Evolutionary conservation across 768 basidiomycete genomes (phyloP).

Genomic region (Tylopilus sp.): DNA sequence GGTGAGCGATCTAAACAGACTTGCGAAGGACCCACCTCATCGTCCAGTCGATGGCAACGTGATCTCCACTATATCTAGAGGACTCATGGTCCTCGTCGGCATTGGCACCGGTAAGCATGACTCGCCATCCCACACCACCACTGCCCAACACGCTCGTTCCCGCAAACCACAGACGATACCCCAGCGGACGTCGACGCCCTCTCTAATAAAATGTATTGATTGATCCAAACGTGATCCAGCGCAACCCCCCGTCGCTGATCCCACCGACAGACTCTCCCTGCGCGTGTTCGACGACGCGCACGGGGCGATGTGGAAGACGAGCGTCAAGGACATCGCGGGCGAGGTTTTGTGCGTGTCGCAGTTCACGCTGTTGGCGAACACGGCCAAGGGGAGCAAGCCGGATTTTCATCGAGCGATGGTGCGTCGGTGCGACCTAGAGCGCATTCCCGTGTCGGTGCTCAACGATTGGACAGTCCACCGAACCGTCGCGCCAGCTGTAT

Average conservation of each 20-base stretch:
- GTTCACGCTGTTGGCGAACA: slow-evolving; percentile 86
- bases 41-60: slow-evolving; percentile 69
- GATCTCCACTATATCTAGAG: slow-evolving; percentile 79
- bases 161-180: slow-evolving; percentile 73
- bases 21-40: neutral
- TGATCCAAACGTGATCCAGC: neutral
- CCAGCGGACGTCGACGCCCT: slow-evolving; percentile 65
- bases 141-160: slow-evolving; percentile 2
- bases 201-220: slow-evolving; percentile 81
- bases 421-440: slow-evolving; percentile 21
- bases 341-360: slow-evolving; percentile 95
- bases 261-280: slow-evolving; percentile 55
- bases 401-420: slow-evolving; percentile 97
- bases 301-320: slow-evolving; percentile 80
- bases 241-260: slow-evolving; percentile 3
- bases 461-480: slow-evolving; percentile 49
- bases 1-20: slow-evolving; percentile 41
- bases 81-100: slow-evolving; percentile 88
- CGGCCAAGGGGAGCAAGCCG: slow-evolving; percentile 83
- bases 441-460: neutral
- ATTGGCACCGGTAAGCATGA: slow-evolving; percentile 65
- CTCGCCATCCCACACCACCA: neutral
- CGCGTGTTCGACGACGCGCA: slow-evolving; percentile 65
- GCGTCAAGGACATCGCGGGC: slow-evolving; percentile 83
- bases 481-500: slow-evolving; percentile 68